Evolutionary conservation across 345 rosid genomes (phyloP), one percentile per base, ranked within the genome.

Genomic region (Clarkia xantiana): DNA sequence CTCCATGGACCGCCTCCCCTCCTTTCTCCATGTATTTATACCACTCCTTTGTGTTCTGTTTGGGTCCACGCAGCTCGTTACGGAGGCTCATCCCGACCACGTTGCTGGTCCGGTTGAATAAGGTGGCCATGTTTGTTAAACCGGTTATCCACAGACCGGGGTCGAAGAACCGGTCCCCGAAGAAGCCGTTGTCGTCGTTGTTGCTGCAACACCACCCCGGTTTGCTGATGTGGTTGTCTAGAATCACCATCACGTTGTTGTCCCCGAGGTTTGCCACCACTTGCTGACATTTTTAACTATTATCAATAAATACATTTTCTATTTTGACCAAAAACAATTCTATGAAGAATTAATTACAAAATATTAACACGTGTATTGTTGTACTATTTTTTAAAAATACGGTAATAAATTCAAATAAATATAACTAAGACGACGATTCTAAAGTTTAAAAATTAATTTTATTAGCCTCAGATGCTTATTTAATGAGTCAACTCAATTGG

Each of bases 121-220:
- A 53, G 19, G 71, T 64, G 5, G 98, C 98, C 80, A 91, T 78
- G 45, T 60, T 67, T 12, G 77, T 68, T 18, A 87, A 67, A 34
- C 88, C 95, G 1, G 58, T 50, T 64, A 79, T 55, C 99, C 99
- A 93, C 9, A 39, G 51, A 44, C 73, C 77, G 3, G 99, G 96
- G 42, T 76, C 67, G 47, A 93, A 87, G 64, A 69, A 80, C 10
- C 40, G 62, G 62, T 93, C 99, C 15, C 99, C 99, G 51, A 87
- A 84, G 74, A 93, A 93, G n/a, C 99, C 96, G 63, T 84, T 87
- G 47, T 82, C 96, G 16, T 93, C 96, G 23, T 29, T 52, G 54
- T 42, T 70, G 48, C 75, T 62, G 60, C 99, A 87, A 18, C 99
- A 93, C 99, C 99, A 93, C 17, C 95, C 93, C 5, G 99, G 96